phyloP scores from a whole-genome alignment of 768 basidiomycete genomes.

The Xerocomus spinulosus region DNA sequence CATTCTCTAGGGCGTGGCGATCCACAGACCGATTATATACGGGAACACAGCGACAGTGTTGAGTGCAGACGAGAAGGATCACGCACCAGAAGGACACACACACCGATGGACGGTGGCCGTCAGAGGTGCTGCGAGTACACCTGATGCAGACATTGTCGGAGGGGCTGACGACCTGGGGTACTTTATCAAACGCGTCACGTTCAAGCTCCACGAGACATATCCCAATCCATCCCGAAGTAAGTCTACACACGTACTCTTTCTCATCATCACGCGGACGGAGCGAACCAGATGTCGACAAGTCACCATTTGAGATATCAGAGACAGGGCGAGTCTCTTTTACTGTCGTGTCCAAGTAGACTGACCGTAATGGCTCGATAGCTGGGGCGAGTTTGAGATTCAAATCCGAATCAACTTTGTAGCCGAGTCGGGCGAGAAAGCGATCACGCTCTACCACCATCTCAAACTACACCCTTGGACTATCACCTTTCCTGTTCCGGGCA shows the following conservation, averaged over 20 bases:
- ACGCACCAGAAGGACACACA: slow-evolving; percentile 68
- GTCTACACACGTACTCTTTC: slow-evolving; percentile 18
- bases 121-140: slow-evolving; percentile 75
- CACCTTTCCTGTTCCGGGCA: slow-evolving; percentile 22
- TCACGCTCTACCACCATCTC: slow-evolving; percentile 86
- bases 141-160: slow-evolving; percentile 74
- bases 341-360: background rate
- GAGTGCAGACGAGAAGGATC: slow-evolving; percentile 64
- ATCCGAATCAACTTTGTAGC: slow-evolving; percentile 86
- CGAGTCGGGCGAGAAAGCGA: slow-evolving; percentile 88
- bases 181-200: slow-evolving; percentile 93
- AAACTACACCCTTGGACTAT: slow-evolving; percentile 89
- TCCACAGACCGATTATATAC: slow-evolving; percentile 90
- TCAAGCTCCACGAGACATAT: slow-evolving; percentile 97
- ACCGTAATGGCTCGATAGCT: slow-evolving; percentile 45
- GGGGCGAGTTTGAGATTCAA: slow-evolving; percentile 98
- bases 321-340: slow-evolving; percentile 60
- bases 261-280: background rate
- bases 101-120: slow-evolving; percentile 97
- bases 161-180: slow-evolving; percentile 88
- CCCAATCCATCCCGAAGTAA: slow-evolving; percentile 83
- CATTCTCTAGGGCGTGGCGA: slow-evolving; percentile 66
- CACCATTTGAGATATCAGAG: slow-evolving; percentile 93
- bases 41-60: slow-evolving; percentile 88
- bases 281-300: slow-evolving; percentile 74